Evolutionary conservation across 768 basidiomycete species (phyloP), one percentile per base, ranked within the genome.

Genomic region (Leccinum uliginosum): DNA sequence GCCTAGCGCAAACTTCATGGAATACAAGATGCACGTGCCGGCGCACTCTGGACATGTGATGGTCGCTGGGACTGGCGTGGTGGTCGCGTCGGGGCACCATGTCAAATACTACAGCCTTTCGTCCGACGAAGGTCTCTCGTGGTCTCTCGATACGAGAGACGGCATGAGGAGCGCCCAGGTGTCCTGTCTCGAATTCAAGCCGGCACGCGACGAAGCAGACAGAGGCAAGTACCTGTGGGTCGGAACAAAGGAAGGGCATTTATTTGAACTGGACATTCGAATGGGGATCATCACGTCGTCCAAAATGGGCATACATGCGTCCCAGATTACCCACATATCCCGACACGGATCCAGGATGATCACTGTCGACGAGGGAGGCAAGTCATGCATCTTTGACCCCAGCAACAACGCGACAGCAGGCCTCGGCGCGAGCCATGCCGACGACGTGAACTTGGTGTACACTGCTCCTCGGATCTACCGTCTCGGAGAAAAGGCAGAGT

Each of bases 211-310:
- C 10, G 62, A 71, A n/a, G 72, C 60, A 0, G 82, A 86, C 52
- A 75, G 80, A 17, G 91, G 89, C 3, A 76, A 76, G 29, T 78
- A 82, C 54, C 63, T 93, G 2, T 98, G 95, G 95, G 73, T 87
- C 11, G 96, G 95, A 4, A 92, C 92, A 27, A 93, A 90, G 73
- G 93, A 96, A 24, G 96, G 96, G 0, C 85, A 89, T 68, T 57
- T 99, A 24, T 78, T 87, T 61, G 94, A 97, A 75, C 61, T 96
- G 54, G 92, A 98, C 65, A 75, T 89, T 38, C 72, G 79, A 53
- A 83, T 78, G 3, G 87, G 85, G 0, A 61, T 63, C 5, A 70
- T 93, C 19, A 76, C 77, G 2, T 83, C 82, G 14, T 74, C 78
- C 30, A 89, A 85, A 59, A 75, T 78, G 34, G 75, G 77, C 12